Base-by-base conservation (phyloP, 2,329 filamentous ascomycete genomes). In the Aureobasidium sp. region DNA sequence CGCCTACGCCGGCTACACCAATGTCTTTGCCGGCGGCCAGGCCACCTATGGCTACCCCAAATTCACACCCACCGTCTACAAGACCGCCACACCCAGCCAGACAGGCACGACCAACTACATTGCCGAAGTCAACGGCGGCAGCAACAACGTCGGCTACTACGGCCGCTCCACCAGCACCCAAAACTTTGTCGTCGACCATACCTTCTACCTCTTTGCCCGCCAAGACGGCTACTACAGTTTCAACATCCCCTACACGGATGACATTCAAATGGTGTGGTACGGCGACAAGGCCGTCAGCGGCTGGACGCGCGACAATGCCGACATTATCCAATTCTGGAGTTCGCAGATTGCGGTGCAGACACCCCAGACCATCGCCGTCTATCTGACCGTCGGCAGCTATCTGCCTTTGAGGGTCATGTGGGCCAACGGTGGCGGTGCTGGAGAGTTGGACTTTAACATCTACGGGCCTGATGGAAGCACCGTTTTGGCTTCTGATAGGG, bases 231-330 rank as follows among this genome's bases (percentile, higher is more conserved):
- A 50, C 29, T 58, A 58, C 50, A 44, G 30, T 30, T 58, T 58
- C 54, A 56, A 58, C 37, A 49, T 56, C 16, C 54, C 55, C 3
- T 58, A 58, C 45, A 41, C 54, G 11, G 56, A 58, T 37, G 56
- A 58, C 42, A 41, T 56, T 14, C 32, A 41, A 11, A 17, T 56
- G 22, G 21, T 58, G 16, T 58, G 56, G 56, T 34, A 56, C 30
- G 56, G 56, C 22, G 25, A 51, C 16, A 56, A 56, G 27, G 56
- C 56, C 7, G 32, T 54, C n/a, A 34, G 34, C 4, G 56, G 56
- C n/a, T 58, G 56, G 56, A 52, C 30, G 5, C 32, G 56, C 17
- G 21, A 40, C 44, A 58, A 58, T 48, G 41, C 35, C 51, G 55
- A 58, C 25, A 37, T 58, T 17, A 16, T 52, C 8, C 54, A 56